Base-by-base conservation (phyloP, 2,329 filamentous ascomycete genomes). In the Nannizziopsis barbatae region DNA sequence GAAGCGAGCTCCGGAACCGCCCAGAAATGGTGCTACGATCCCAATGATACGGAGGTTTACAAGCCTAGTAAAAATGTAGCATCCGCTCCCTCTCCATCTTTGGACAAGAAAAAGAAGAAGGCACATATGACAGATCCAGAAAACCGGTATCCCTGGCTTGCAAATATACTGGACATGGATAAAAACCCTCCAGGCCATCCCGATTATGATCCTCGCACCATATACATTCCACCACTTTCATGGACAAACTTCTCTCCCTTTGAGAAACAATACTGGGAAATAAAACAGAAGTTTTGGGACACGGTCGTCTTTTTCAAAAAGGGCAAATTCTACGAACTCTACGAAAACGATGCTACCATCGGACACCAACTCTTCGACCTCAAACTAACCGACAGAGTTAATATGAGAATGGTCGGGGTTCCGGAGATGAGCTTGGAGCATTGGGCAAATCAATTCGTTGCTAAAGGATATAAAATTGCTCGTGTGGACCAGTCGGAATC, bases 241-340 rank as follows among this genome's bases (percentile, higher is more conserved):
- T 94, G 83, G 81, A 69, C 70, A 27, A 82, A 84, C 20, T 95
- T 98, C 62, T 93, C 89, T 0, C 79, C 90, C 0, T 98, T 98
- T 55, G 92, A 98, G 67, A 93, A 88, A 65, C 92, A 98, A 63
- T 98, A 98, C 65, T 98, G 92, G 92, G 87, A 94, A 60, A 96
- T 98, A 66, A 98, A 98, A 70, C 85, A 89, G 65, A 95, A 95
- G 58, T 86, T 93, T 56, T 96, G 86, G 85, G 88, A 95, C 56
- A 95, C 89, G 0, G 83, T 98, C 40, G 90, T 98, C 12, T 98
- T 98, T 69, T 98, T 98, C 80, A 98, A 96, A 68, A 98, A 98
- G 73, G 92, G 92, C 60, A 98, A 98, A 60, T 98, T 98, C 67
- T 98, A 95, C 62, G 92, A 98, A 64, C 75, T 98, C 0, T 98